phyloP scores from a whole-genome alignment of 306 rosid genomes.

The Vicia sativa region DNA sequence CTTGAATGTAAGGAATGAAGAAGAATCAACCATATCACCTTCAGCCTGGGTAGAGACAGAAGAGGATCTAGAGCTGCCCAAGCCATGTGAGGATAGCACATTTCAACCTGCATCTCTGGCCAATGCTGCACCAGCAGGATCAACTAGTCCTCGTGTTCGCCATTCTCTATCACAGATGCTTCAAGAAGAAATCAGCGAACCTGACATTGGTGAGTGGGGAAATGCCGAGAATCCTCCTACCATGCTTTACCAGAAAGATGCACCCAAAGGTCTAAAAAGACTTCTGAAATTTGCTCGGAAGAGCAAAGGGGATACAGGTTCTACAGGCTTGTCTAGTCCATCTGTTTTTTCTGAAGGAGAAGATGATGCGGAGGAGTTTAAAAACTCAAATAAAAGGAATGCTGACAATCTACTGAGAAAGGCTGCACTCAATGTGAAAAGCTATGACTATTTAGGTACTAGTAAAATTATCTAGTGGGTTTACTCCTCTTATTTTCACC shows the following conservation, averaged over 20 bases:
- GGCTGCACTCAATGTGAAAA: constrained; percentile 67
- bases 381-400: constrained; percentile 52
- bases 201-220: constrained; percentile 85
- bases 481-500: constrained; percentile 22
- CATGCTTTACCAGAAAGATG: constrained; percentile 81
- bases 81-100: constrained; percentile 49
- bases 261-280: constrained; percentile 94
- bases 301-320: constrained; percentile 81
- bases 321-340: constrained; percentile 85
- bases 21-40: constrained; percentile 76
- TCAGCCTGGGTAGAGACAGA: constrained; percentile 91
- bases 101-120: constrained; percentile 55
- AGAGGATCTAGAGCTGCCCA: constrained; percentile 66
- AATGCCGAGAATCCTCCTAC: constrained; percentile 90
- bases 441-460: constrained; percentile 66
- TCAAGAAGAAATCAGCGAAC: constrained; percentile 90
- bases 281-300: constrained; percentile 92
- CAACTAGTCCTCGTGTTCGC: constrained; percentile 78
- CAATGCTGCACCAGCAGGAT: constrained; percentile 51
- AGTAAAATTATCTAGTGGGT: constrained; percentile 50
- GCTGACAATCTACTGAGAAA: constrained; percentile 73
- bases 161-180: constrained; percentile 98
- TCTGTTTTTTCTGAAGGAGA: constrained; percentile 97
- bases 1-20: constrained; percentile 57
- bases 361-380: constrained; percentile 80